A percentile compares a stretch with the other conserved stretches of the same genome.
Evolutionary conservation across 2,329 filamentous ascomycete genomes (phyloP).

Genomic region (Herpotrichia juniperi): DNA sequence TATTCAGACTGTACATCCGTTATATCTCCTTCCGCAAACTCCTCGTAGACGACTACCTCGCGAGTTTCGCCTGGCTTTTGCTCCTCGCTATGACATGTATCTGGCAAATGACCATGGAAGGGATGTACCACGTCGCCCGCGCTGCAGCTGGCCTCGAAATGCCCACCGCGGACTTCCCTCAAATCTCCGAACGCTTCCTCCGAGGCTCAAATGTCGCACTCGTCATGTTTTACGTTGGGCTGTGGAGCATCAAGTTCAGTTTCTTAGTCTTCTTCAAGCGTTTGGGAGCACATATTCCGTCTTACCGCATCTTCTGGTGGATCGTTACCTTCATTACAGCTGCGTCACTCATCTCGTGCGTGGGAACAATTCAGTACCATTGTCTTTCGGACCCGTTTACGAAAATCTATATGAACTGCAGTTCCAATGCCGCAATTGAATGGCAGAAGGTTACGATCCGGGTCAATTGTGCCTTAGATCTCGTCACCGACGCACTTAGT

Average conservation of each 20-base stretch:
- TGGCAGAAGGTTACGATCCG: neutral
- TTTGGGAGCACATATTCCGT: slow-evolving; percentile 1
- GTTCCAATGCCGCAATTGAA: neutral
- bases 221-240: slow-evolving; percentile 13
- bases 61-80: slow-evolving; percentile 12
- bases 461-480: slow-evolving; percentile 17
- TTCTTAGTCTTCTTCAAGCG: slow-evolving; percentile 23
- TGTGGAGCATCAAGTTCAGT: slow-evolving; percentile 43
- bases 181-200: neutral
- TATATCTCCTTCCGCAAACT: slow-evolving; percentile 7
- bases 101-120: no score
- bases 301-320: slow-evolving; percentile 8
- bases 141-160: no score
- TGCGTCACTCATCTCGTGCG: slow-evolving; percentile 3
- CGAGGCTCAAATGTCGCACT: neutral
- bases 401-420: neutral
- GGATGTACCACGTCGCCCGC: no score
- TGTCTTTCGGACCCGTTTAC: no score
- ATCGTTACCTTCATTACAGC: neutral
- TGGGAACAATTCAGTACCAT: no score
- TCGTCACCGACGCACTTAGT: slow-evolving; percentile 20
- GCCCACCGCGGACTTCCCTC: no score
- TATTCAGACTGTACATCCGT: slow-evolving; percentile 8
- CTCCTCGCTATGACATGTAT: slow-evolving; percentile 10
- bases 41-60: slow-evolving; percentile 19